phyloP scores from a whole-genome alignment of 257 asterid species.

The Petunia secreta region DNA sequence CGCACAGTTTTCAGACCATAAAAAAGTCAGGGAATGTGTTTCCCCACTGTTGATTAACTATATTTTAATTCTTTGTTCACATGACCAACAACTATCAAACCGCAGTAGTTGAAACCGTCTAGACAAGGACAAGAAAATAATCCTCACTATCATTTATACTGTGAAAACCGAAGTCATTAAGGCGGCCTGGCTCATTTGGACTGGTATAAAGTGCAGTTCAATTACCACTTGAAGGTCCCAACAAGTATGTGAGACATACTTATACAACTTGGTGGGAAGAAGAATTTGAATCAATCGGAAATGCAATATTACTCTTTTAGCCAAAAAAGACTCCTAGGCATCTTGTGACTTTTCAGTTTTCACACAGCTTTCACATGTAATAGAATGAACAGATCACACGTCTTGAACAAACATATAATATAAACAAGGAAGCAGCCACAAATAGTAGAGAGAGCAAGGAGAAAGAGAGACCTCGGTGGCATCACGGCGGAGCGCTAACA shows the following conservation, averaged over 20 bases:
- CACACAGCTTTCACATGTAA: not conserved
- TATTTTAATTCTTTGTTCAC: not conserved
- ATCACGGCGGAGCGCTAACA: conserved; percentile 95
- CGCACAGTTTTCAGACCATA: not conserved
- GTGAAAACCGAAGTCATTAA: not conserved
- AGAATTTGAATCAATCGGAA: not conserved
- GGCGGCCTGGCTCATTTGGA: not conserved
- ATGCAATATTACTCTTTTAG: not conserved
- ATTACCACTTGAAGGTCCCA: conserved; percentile 16
- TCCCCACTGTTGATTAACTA: not conserved
- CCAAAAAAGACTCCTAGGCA: not conserved
- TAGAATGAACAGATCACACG: not conserved
- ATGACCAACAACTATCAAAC: conserved; percentile 14
- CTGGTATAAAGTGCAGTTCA: not conserved
- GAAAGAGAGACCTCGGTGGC: conserved; percentile 74
- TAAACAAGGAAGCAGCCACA: conserved; percentile 4
- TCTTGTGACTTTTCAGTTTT: no score
- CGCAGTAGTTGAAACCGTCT: not conserved
- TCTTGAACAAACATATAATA: not conserved
- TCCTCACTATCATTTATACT: not conserved
- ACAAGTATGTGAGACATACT: not conserved
- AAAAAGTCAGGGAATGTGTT: not conserved
- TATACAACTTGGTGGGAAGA: conserved; percentile 3
- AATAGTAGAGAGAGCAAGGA: conserved; percentile 19
- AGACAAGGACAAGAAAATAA: not conserved